phyloP scores from a whole-genome alignment of 306 rosid species.

The Gynostemma pentaphyllum region DNA sequence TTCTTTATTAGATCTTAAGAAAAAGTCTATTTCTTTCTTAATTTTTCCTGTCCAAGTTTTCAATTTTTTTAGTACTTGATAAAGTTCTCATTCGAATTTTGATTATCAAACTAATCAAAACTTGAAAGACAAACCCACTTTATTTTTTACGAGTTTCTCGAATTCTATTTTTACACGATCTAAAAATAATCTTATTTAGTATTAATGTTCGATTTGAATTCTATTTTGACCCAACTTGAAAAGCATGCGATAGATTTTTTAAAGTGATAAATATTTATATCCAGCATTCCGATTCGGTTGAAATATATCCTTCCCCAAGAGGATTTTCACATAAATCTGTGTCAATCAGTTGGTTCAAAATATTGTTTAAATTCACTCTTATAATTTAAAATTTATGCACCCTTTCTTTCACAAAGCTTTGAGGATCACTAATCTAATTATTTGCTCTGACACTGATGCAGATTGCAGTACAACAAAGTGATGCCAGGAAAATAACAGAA shows the following conservation, averaged over 20 bases:
- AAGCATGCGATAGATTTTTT: too few species aligned
- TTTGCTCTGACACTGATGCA: neutral
- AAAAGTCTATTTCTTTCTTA: neutral
- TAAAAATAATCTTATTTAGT: too few species aligned
- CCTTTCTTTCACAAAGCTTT: neutral
- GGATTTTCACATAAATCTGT: too few species aligned
- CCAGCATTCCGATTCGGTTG: too few species aligned
- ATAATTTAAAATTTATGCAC: neutral
- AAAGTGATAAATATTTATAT: too few species aligned
- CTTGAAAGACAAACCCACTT: neutral
- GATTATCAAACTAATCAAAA: neutral
- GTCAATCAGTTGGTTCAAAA: too few species aligned
- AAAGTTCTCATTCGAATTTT: neutral
- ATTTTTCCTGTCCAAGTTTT: neutral
- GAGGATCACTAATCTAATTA: neutral
- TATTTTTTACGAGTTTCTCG: too few species aligned
- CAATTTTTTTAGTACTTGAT: neutral
- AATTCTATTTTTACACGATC: too few species aligned
- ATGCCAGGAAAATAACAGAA: slow-evolving; percentile 1
- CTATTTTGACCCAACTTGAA: too few species aligned
- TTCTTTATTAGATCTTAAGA: neutral
- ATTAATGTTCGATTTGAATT: too few species aligned
- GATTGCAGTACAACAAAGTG: slow-evolving; percentile 4
- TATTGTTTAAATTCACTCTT: too few species aligned
- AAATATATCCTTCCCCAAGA: too few species aligned